phyloP scores from a whole-genome alignment of 2,329 filamentous ascomycete genomes.

The Claviceps sp. region DNA sequence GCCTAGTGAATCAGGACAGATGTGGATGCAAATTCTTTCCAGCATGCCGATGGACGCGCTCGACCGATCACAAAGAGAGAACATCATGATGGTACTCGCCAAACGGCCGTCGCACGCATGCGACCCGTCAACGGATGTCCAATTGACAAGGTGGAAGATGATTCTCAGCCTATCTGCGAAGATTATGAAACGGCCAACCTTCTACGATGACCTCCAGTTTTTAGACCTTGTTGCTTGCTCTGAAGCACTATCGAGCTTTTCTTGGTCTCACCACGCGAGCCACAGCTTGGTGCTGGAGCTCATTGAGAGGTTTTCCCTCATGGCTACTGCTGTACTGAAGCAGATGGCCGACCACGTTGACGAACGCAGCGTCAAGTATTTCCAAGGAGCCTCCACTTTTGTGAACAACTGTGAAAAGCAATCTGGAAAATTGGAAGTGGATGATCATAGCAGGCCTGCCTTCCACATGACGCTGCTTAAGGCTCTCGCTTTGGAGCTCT shows the following conservation, averaged over 20 bases:
- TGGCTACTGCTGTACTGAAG: constrained; percentile 21
- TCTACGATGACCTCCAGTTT: constrained; percentile 34
- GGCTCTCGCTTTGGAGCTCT: constrained; percentile 17
- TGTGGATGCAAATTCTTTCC: constrained; percentile 21
- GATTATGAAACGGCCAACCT: constrained; percentile 36
- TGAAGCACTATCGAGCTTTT: constrained; percentile 17
- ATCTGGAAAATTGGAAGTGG: neutral
- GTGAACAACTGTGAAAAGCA: constrained; percentile 12
- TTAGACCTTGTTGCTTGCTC: constrained; percentile 21
- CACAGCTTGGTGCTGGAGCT: constrained; percentile 19
- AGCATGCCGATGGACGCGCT: constrained; percentile 25
- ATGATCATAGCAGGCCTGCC: constrained; percentile 11
- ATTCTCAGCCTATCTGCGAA: constrained; percentile 34
- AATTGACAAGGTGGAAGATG: constrained; percentile 20
- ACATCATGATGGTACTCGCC: constrained; percentile 24
- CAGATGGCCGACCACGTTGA: constrained; percentile 32
- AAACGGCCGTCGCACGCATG: constrained; percentile 13
- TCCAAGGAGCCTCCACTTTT: constrained; percentile 17
- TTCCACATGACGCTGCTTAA: constrained; percentile 24
- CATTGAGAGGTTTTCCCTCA: constrained; percentile 18
- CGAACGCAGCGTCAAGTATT: constrained; percentile 28
- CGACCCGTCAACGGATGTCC: constrained; percentile 14
- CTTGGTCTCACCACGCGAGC: constrained; percentile 11
- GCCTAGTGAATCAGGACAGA: constrained; percentile 16
- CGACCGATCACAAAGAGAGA: constrained; percentile 29